Base-by-base conservation (phyloP, 768 basidiomycete species). In the Mycena vitilis region DNA sequence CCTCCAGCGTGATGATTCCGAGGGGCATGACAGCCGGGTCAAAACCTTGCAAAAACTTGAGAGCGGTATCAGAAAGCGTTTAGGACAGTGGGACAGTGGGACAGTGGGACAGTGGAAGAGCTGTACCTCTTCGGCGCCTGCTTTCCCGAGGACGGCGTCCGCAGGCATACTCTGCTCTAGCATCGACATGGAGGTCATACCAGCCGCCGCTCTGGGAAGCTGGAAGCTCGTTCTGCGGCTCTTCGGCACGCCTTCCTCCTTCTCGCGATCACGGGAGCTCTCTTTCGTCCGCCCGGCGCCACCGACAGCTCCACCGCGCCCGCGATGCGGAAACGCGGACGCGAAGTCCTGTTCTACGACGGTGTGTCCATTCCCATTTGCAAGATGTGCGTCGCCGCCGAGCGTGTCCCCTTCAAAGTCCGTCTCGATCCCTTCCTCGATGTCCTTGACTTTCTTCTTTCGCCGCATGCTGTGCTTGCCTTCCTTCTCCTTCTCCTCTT, bases 1-100 rank as follows among this genome's bases (percentile, higher is more conserved):
- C 95, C 79, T 97, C 95, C 2, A 97, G 85, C 0, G 95, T 97
- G 68, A 97, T 96, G 73, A 97, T 95, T 57, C 95, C 95, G 30
- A 96, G 83, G 3, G 94, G 95, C 83, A 91, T 91, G 40, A 95
- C 84, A 22, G 90, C 89, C 0, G 91, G 93, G 76, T 96, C 94
- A 61, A 95, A 86, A 47, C 86, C 87, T 82, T 92, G 90, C 77
- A 96, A 81, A 81, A 95, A 95, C 88, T 93, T 73, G 1, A 20
- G 48, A 51, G 18, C 23, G 55, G 40, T 20, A 69, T 45, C 5
- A 61, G 23, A 64, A 18, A 73, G 30, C 20, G 12, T 52, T 60
- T 8, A 60, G 22, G 11, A 25, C n/a, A 20, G 40, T n/a, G n/a
- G n/a, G n/a, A n/a, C n/a, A n/a, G n/a, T n/a, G n/a, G n/a, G n/a